Base-by-base conservation (phyloP, 2,329 filamentous ascomycete genomes). In the Penicillium sp. region DNA sequence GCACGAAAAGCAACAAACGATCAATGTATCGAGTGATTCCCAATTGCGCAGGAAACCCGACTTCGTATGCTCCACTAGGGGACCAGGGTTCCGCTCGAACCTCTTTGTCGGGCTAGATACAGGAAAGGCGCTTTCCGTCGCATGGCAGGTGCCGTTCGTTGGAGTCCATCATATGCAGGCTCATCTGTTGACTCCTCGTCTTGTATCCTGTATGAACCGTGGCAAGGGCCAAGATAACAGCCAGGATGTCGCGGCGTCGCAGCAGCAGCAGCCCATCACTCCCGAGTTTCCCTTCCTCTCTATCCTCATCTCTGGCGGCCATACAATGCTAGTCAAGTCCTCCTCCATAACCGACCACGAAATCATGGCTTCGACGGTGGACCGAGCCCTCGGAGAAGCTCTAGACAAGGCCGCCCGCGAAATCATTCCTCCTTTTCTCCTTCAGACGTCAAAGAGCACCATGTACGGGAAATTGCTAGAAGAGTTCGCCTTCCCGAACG, bases 141-240 rank as follows among this genome's bases (percentile, higher is more conserved):
- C 88, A 33, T 95, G 87, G 87, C 78, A 82, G 56, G 78, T 89
- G 33, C 90, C 91, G 3, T 73, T 97, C 29, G 68, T 97, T 1
- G 93, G 83, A 0, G 87, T 96, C 1, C 87, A 98, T 67, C 93
- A 98, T 69, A 97, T 98, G 93, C 90, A 96, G 67, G 93, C 90
- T 10, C 93, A 98, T 69, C 85, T 93, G 17, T 72, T 98, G 54
- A 97, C 93, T 17, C 87, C 91, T 15, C 78, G 88, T 9, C 78
- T 98, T 37, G 83, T 84, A 4, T 71, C 75, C 28, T 85, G 86
- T 5, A 53, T 19, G 55, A 54, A 12, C 15, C 31, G n/a, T n/a
- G n/a, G n/a, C 53, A 45, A 44, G 6, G 8, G n/a, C n/a, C n/a
- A n/a, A n/a, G n/a, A n/a, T n/a, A n/a, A n/a, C n/a, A n/a, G n/a